Evolutionary conservation across 768 basidiomycete species (phyloP), one percentile per base, ranked within the genome.

Genomic region (Leccinum obscurum): DNA sequence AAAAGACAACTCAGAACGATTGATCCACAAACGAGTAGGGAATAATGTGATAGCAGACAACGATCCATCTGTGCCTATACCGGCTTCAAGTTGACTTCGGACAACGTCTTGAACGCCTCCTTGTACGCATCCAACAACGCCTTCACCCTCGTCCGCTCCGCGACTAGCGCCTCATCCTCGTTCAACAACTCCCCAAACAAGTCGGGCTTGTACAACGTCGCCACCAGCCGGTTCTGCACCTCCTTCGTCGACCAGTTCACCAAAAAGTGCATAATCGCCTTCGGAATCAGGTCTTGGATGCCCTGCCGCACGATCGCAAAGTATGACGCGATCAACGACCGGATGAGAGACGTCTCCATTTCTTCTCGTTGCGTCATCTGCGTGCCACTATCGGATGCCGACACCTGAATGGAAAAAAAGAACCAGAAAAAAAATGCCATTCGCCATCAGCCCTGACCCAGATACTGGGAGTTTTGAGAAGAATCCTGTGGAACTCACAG

Each of bases 201-300:
- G 17, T 94, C 91, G 0, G 96, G 96, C 77, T 94, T 97, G 81
- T 99, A 99, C 64, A 99, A 75, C 50, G 89, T 81, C 34, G 95
- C 85, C n/a, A 99, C 97, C 34, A 99, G 81, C 22, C 97, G 86
- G 72, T 97, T 97, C 76, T 98, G 97, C 26, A 99, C 93, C 17
- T 94, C 91, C 72, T 98, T 91, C 50, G 93, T 89, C n/a, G 95
- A 95, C 70, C 92, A 84, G 76, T 97, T 98, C 71, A 99, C 96
- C 63, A 98, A 83, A 67, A 95, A 85, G 77, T 98, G 96, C 96
- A 98, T 98, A 78, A 97, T 90, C 22, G 95, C 94, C 77, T 99
- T 99, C 35, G 97, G 97, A 20, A 99, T 85, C 58, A 98, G 82
- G 74, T 99, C 97, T 66, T 98, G 93, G 63, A 99, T 97, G 71